These are phyloP conservation scores for Teratosphaeria viscida DNA, from an alignment of 2,329 filamentous ascomycete genomes.

Conservation along the genomic window DNA sequence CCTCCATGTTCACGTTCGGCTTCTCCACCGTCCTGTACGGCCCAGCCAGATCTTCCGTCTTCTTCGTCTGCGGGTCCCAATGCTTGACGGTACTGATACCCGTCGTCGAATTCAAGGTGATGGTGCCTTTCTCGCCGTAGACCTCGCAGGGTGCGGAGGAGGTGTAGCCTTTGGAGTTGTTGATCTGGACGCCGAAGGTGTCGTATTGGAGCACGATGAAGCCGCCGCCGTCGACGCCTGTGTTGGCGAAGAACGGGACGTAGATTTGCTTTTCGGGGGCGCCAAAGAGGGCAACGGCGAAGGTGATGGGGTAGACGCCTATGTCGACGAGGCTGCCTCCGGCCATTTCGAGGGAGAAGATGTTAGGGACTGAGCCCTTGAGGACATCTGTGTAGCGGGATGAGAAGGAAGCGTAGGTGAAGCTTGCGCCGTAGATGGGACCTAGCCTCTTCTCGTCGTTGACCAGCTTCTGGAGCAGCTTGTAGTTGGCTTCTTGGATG, in stretches of 20 bases:
- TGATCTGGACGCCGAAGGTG: conserved; percentile 34
- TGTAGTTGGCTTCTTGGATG: conserved; percentile 41
- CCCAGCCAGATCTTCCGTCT: conserved; percentile 29
- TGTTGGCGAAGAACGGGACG: conserved; percentile 32
- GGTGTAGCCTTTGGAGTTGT: conserved; percentile 34
- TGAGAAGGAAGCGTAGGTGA: conserved; percentile 37
- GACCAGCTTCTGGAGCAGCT: conserved; percentile 28
- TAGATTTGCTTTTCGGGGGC: conserved; percentile 32
- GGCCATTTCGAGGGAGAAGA: conserved; percentile 38
- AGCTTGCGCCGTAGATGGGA: conserved; percentile 33
- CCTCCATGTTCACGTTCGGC: conserved; percentile 36
- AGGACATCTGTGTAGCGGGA: conserved; percentile 39
- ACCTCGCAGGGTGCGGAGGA: conserved; percentile 37
- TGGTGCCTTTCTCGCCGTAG: conserved; percentile 38
- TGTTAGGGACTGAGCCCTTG: conserved; percentile 36
- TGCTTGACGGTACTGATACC: conserved; percentile 34
- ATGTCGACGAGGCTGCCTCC: conserved; percentile 40
- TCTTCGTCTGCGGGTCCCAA: conserved; percentile 35
- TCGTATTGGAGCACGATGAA: conserved; percentile 35
- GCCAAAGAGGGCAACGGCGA: conserved; percentile 39
- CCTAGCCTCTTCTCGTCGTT: conserved; percentile 30
- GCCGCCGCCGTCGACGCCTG: conserved; percentile 39
- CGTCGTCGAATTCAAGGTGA: conserved; percentile 34
- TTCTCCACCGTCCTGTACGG: conserved; percentile 21
- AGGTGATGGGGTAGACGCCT: conserved; percentile 39